phyloP scores from a whole-genome alignment of 2,329 filamentous ascomycete genomes.

The Botrytis medusae region DNA sequence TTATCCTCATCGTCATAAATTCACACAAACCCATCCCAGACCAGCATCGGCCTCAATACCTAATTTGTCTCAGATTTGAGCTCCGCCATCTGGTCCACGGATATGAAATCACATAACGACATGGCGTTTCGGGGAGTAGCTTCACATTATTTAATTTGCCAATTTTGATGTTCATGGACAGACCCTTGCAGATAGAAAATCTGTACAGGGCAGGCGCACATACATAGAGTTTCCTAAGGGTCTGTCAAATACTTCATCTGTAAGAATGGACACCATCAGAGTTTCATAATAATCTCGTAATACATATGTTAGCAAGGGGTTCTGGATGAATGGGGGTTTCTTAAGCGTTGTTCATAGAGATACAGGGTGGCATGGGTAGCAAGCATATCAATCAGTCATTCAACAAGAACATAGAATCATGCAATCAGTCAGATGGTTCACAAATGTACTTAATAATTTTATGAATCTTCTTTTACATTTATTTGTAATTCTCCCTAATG shows the following conservation, averaged over 20 bases:
- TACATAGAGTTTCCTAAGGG: not conserved
- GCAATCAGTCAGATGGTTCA: not conserved
- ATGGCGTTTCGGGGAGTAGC: not conserved
- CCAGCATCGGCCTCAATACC: not conserved
- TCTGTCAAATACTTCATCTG: not conserved
- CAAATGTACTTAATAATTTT: not conserved
- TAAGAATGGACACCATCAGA: not conserved
- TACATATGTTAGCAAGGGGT: not conserved
- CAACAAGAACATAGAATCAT: not conserved
- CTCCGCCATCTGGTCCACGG: too few relatives aligned
- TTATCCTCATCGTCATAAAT: constrained; percentile 47
- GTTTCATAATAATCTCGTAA: not conserved
- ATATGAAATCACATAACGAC: not conserved
- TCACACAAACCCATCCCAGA: constrained; percentile 33
- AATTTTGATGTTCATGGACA: not conserved
- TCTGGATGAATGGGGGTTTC: not conserved
- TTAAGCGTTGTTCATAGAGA: not conserved
- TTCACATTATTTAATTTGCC: not conserved
- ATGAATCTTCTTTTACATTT: not conserved
- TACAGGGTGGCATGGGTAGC: not conserved
- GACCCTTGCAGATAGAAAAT: not conserved
- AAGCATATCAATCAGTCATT: not conserved
- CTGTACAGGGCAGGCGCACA: not conserved
- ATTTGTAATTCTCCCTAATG: not conserved
- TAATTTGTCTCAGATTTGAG: not conserved